Evolutionary conservation across 495 filamentous ascomycete species (phyloP).

Genomic region (Chaetomium tenue): DNA sequence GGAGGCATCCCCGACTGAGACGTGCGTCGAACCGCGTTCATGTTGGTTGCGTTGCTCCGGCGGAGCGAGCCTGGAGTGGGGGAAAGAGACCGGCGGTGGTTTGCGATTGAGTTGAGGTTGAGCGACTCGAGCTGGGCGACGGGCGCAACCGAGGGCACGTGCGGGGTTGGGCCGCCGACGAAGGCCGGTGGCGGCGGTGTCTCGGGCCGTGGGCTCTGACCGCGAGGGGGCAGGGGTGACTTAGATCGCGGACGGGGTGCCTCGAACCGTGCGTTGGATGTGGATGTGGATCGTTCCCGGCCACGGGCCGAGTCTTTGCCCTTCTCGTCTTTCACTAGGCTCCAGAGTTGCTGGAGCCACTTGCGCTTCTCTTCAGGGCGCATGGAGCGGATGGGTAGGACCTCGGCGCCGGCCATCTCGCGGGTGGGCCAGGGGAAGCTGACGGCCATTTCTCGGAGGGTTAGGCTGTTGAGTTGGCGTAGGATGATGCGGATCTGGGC

Average conservation of each 20-base stretch:
- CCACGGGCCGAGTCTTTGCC: conserved; percentile 21
- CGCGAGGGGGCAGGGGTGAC: conserved; percentile 14
- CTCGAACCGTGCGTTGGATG: conserved; percentile 27
- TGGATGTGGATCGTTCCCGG: conserved; percentile 1
- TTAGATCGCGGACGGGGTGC: conserved; percentile 27
- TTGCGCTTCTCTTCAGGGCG: conserved; percentile 38
- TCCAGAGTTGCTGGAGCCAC: conserved; percentile 35
- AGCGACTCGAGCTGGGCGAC: conserved; percentile 13
- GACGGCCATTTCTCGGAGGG: conserved; percentile 38
- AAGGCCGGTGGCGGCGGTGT: neutral
- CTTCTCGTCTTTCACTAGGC: conserved; percentile 28
- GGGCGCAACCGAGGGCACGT: neutral
- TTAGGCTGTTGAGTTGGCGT: conserved; percentile 33
- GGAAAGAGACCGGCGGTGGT: neutral
- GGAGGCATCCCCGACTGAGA: neutral
- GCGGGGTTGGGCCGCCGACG: no score
- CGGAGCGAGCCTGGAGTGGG: conserved; percentile 15
- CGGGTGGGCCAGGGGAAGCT: conserved; percentile 40
- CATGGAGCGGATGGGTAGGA: conserved; percentile 38
- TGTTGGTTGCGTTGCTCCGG: conserved; percentile 26
- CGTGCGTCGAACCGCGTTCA: neutral
- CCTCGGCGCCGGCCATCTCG: conserved; percentile 40
- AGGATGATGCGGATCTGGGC: conserved; percentile 41
- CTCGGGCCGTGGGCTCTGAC: neutral
- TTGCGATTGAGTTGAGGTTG: neutral